A percentile compares a stretch with the other conserved stretches of the same genome.
Conservation (phyloP, 2,329 filamentous ascomycete genomes). For the Ophiostoma tasmaniense region DNA sequence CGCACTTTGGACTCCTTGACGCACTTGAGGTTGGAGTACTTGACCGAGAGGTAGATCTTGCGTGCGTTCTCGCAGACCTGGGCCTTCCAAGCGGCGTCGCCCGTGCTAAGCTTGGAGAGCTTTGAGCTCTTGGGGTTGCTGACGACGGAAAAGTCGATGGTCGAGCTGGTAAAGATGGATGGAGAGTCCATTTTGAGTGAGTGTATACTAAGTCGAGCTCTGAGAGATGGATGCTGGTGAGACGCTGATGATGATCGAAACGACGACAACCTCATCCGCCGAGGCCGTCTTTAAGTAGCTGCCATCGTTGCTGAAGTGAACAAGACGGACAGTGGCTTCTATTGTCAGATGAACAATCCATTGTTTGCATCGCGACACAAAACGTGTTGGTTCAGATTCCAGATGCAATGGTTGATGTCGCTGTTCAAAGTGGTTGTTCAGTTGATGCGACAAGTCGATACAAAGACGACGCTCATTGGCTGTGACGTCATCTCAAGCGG, state of each 20-base stretch:
- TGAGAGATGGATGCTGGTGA: background rate
- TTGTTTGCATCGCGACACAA: background rate
- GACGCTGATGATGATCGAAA: background rate
- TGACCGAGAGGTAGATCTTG: slow-evolving; percentile 8
- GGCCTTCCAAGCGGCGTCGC: background rate
- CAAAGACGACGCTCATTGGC: slow-evolving; percentile 11
- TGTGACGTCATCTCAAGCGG: slow-evolving; percentile 15
- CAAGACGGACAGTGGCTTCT: background rate
- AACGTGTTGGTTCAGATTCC: background rate
- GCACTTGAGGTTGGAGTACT: background rate
- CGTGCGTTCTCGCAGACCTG: slow-evolving; percentile 5
- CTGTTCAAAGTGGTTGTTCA: background rate
- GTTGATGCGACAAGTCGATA: background rate
- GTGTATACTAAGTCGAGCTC: no score
- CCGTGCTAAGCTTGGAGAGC: background rate
- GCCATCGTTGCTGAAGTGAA: background rate
- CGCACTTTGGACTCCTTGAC: background rate
- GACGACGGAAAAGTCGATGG: background rate
- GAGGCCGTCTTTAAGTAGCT: background rate
- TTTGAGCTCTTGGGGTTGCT: background rate
- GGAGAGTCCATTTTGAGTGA: background rate
- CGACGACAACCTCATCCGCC: background rate
- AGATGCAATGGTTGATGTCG: background rate
- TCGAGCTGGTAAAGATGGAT: background rate
- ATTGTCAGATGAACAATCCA: background rate